These are phyloP conservation scores for Elasticomyces elasticus DNA, from an alignment of 495 filamentous ascomycete genomes.

Conservation along the genomic window DNA sequence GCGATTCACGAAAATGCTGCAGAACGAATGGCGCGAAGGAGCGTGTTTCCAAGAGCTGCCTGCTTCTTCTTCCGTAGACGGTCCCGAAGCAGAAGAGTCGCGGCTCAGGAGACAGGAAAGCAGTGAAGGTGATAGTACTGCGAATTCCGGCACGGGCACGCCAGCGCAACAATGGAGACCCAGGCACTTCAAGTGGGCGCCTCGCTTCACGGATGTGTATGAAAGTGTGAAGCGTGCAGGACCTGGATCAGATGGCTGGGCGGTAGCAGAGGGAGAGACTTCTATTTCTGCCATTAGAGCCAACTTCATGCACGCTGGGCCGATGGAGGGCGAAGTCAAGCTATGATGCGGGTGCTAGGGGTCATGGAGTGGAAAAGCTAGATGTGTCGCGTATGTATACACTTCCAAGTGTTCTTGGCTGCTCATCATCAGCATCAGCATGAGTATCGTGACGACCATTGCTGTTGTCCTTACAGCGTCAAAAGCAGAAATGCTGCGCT, in stretches of 20 bases:
- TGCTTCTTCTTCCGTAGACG: constrained; percentile 39
- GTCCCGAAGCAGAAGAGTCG: constrained; percentile 49
- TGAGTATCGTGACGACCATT: no score
- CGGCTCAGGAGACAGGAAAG: constrained; percentile 47
- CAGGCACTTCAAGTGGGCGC: constrained; percentile 91
- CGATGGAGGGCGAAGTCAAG: constrained; percentile 65
- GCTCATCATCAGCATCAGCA: background rate
- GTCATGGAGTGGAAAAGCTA: constrained; percentile 18
- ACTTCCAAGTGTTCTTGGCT: background rate
- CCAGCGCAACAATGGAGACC: constrained; percentile 33
- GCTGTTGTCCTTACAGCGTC: background rate
- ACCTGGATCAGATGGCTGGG: constrained; percentile 92
- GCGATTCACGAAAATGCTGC: constrained; percentile 70
- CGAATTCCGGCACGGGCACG: constrained; percentile 27
- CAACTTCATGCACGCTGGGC: constrained; percentile 73
- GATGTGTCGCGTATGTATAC: background rate
- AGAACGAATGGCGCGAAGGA: constrained; percentile 77
- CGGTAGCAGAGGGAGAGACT: constrained; percentile 74
- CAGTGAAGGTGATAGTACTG: constrained; percentile 20
- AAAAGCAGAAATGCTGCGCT: background rate
- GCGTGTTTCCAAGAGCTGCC: constrained; percentile 74
- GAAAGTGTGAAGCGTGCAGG: constrained; percentile 66
- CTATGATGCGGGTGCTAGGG: constrained; percentile 40
- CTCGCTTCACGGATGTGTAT: constrained; percentile 75
- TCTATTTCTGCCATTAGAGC: constrained; percentile 87